Evolutionary conservation across 108 stramenopile species (phyloP).

Genomic region (Nitzschia putrida): DNA sequence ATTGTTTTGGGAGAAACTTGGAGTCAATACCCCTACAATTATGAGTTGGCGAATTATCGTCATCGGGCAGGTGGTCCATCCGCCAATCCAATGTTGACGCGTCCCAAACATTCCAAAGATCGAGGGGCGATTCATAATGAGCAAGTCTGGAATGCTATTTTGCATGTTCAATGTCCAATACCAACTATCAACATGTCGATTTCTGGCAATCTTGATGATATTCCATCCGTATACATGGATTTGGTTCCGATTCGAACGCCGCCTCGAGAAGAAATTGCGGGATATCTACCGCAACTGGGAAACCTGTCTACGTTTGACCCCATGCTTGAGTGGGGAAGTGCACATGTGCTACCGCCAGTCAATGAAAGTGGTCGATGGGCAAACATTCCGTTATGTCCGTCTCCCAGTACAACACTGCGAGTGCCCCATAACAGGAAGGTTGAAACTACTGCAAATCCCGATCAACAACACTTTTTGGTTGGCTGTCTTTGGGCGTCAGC

Average conservation of each 20-base stretch:
- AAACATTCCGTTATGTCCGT: conserved; percentile 66
- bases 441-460: neutral
- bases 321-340: conserved; percentile 48
- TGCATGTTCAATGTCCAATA: conserved; percentile 64
- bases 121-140: conserved; percentile 59
- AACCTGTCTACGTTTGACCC: conserved; percentile 54
- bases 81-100: conserved; percentile 41
- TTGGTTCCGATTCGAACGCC: conserved; percentile 68
- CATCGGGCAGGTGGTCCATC: conserved; percentile 27
- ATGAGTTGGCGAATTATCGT: conserved; percentile 66
- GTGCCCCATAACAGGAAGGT: conserved; percentile 24
- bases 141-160: conserved; percentile 52
- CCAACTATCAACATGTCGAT: conserved; percentile 29
- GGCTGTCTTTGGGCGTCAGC: conserved; percentile 71
- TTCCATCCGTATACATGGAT: conserved; percentile 51
- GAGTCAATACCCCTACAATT: conserved; percentile 63
- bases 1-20: conserved; percentile 50
- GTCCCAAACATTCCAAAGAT: conserved; percentile 17
- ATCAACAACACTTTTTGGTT: conserved; percentile 45
- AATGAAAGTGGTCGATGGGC: conserved; percentile 73
- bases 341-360: conserved; percentile 50
- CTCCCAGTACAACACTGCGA: conserved; percentile 11
- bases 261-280: conserved; percentile 32
- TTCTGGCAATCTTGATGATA: conserved; percentile 13
- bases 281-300: conserved; percentile 10